Percentiles rank a stretch among this genome's conserved stretches.
Evolutionary conservation across 2,329 filamentous ascomycete genomes (phyloP).

Genomic region (Penicillium sp.): DNA sequence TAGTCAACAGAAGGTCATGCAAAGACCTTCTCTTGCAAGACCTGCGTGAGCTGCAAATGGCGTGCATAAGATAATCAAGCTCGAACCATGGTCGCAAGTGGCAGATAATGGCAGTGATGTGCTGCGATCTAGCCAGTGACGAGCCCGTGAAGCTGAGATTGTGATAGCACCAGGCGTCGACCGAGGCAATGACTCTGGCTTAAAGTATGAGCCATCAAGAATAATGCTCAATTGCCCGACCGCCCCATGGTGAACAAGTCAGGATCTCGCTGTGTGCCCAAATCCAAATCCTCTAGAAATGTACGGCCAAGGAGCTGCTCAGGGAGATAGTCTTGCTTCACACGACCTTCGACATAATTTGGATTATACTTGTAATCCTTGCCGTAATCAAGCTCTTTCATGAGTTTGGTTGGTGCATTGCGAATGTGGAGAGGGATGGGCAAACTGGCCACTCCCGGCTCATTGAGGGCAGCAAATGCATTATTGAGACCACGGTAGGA

Average conservation of each 20-base stretch:
- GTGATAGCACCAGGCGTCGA: too few species aligned
- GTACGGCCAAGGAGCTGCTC: constrained; percentile 61
- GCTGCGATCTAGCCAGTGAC: too few species aligned
- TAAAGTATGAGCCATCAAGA: too few species aligned
- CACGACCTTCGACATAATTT: constrained; percentile 73
- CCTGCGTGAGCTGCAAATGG: too few species aligned
- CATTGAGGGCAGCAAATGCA: constrained; percentile 68
- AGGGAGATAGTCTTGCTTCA: constrained; percentile 86
- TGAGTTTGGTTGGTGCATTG: constrained; percentile 85
- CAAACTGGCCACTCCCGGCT: constrained; percentile 74
- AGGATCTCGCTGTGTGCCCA: constrained; percentile 72
- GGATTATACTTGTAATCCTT: constrained; percentile 96
- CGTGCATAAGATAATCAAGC: too few species aligned
- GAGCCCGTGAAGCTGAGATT: too few species aligned
- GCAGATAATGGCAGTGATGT: too few species aligned
- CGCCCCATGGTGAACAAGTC: constrained; percentile 43
- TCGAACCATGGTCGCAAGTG: too few species aligned
- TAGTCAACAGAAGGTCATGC: too few species aligned
- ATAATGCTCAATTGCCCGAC: background rate
- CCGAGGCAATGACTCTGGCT: too few species aligned
- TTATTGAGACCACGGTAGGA: constrained; percentile 78
- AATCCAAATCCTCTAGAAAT: constrained; percentile 73
- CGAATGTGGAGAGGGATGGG: constrained; percentile 82
- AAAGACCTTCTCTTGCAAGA: too few species aligned
- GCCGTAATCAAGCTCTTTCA: constrained; percentile 89